Evolutionary conservation across 768 basidiomycete genomes (phyloP).

Genomic region (Rhizopogon vulgaris): DNA sequence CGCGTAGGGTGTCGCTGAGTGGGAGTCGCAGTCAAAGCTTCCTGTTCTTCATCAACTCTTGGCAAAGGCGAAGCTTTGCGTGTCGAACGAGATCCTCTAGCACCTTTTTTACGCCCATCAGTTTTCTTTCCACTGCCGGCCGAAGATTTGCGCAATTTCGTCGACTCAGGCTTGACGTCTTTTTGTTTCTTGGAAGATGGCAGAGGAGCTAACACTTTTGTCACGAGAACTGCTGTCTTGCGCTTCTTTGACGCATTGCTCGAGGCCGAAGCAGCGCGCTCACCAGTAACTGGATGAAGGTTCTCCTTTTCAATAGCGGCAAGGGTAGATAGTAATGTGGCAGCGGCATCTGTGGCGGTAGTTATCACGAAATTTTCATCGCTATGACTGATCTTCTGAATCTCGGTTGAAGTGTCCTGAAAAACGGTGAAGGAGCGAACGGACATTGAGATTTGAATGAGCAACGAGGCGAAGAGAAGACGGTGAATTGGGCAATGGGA

Average conservation of each 20-base stretch:
- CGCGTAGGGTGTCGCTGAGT: conserved; percentile 21
- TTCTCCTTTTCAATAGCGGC: conserved; percentile 69
- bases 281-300: conserved; percentile 67
- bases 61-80: conserved; percentile 56
- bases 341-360: conserved; percentile 17
- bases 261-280: conserved; percentile 38
- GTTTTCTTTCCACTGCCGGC: conserved; percentile 16
- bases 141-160: conserved; percentile 50
- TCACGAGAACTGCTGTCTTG: conserved; percentile 52
- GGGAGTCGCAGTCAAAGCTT: conserved; percentile 7
- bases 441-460: conserved; percentile 36
- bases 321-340: conserved; percentile 30
- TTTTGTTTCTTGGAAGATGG: conserved; percentile 36
- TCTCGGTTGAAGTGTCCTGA: conserved; percentile 44
- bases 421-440: conserved; percentile 59
- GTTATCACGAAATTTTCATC: conserved; percentile 17
- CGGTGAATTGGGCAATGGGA: neutral
- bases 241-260: conserved; percentile 50
- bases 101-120: conserved; percentile 37
- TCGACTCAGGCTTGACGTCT: conserved; percentile 41
- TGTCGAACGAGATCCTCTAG: conserved; percentile 25
- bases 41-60: conserved; percentile 50
- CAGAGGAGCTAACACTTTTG: conserved; percentile 35
- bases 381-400: conserved; percentile 23
- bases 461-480: conserved; percentile 7